Evolutionary conservation across 306 rosid species (phyloP), one percentile per base, ranked within the genome.

Genomic region (Psophocarpus tetragonolobus): DNA sequence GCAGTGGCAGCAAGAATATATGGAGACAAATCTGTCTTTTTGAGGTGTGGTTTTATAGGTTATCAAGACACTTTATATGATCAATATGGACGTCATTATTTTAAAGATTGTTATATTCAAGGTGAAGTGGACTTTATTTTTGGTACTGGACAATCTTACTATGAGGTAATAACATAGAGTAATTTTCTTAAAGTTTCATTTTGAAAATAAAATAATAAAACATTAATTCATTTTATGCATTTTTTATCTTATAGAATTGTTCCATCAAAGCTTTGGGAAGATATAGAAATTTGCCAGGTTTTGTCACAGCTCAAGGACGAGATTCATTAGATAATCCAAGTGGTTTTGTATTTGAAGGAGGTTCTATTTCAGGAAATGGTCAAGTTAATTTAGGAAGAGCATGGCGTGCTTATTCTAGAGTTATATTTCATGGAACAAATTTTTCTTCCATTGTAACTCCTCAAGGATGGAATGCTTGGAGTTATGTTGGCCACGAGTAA

Each of bases 31-130:
- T 11, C 4, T 13, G 11, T 57, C 6, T 26, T 57, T 36, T 12
- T 0, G 1, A 57, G 2, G 0, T 57, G 64, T 26, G 5, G 18
- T 1, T 57, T 57, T 47, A 0, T 67, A 8, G 86, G 88, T 38
- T 72, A 74, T 67, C 90, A 87, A 75, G 90, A 84, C 48, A 84
- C 88, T 0, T 32, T 87, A 9, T 79, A 69, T 73, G 85, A 84
- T 32, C 69, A 0, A 4, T 0, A 0, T 0, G 0, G 88, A 8
- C 81, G 86, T 1, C 90, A 87, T 80, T n/a, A n/a, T n/a, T n/a
- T n/a, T n/a, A n/a, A n/a, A n/a, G n/a, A n/a, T n/a, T n/a, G n/a
- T n/a, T n/a, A 20, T 13, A 51, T 87, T 44, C 81, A 84, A 80
- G 88, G 90, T 1, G 85, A 85, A 18, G 3, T 76, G 0, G 90